Evolutionary conservation across 1,284 basidiomycete species (phyloP).

Genomic region (Cutaneotrichosporon sp.): DNA sequence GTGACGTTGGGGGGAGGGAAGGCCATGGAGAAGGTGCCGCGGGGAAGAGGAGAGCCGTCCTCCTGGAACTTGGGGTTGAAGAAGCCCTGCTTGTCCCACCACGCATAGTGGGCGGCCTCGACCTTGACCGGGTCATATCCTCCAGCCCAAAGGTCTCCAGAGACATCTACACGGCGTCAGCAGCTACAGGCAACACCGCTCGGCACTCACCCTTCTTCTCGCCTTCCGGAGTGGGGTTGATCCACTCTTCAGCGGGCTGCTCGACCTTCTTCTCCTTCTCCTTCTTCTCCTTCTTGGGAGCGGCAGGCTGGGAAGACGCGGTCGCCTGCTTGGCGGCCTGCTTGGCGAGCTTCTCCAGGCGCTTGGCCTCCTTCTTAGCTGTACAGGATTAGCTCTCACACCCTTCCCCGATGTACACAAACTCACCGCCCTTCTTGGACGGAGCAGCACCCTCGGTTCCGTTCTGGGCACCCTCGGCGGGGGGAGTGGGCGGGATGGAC

Average conservation of each 20-base stretch:
- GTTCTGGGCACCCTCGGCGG: slow-evolving; percentile 8
- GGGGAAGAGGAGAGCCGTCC: slow-evolving; percentile 55
- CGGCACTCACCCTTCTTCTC: slow-evolving; percentile 83
- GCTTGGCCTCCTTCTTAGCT: slow-evolving; percentile 68
- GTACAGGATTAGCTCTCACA: slow-evolving; percentile 20
- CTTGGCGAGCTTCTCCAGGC: slow-evolving; percentile 57
- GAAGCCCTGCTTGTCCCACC: slow-evolving; percentile 89
- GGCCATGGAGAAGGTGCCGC: slow-evolving; percentile 80
- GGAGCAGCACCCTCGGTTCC: slow-evolving; percentile 14
- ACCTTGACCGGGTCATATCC: slow-evolving; percentile 94
- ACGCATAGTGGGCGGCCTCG: slow-evolving; percentile 96
- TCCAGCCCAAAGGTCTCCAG: slow-evolving; percentile 67
- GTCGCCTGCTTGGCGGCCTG: slow-evolving; percentile 55
- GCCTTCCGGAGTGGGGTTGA: slow-evolving; percentile 79
- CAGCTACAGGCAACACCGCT: too few relatives aligned
- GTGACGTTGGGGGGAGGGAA: slow-evolving; percentile 98
- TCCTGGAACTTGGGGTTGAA: slow-evolving; percentile 72
- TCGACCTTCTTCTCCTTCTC: slow-evolving; percentile 61
- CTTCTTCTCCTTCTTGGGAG: slow-evolving; percentile 68
- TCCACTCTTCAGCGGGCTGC: slow-evolving; percentile 60
- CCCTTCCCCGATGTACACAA: slow-evolving; percentile 25
- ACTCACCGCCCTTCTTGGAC: slow-evolving; percentile 42
- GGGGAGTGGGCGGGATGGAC: slow-evolving; percentile 19
- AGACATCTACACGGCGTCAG: slow-evolving; percentile 63
- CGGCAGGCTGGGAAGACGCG: slow-evolving; percentile 45